These are phyloP conservation scores for Colletotrichum siamense DNA, from an alignment of 2,329 filamentous ascomycete species.

Conservation along the genomic window DNA sequence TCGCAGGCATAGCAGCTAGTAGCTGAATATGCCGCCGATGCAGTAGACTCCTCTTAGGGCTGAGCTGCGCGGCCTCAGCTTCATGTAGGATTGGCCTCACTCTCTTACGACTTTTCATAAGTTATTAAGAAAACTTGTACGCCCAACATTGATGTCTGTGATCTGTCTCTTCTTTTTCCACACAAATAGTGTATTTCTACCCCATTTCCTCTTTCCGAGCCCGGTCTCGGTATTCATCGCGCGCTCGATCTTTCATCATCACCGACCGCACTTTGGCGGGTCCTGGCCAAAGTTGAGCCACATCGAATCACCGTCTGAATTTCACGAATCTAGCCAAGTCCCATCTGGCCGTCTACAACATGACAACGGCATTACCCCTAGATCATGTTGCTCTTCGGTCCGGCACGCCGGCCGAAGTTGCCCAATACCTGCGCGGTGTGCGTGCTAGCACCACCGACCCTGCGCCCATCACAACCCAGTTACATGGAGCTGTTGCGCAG, in stretches of 20 bases:
- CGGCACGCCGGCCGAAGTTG: background rate
- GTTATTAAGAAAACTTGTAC: background rate
- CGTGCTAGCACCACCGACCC: background rate
- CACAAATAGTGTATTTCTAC: background rate
- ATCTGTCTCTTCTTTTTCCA: background rate
- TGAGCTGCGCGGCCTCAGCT: background rate
- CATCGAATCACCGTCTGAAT: background rate
- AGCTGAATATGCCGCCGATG: background rate
- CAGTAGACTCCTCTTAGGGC: background rate
- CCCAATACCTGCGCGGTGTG: background rate
- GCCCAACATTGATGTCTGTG: background rate
- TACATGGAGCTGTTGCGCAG: background rate
- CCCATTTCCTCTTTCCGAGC: background rate
- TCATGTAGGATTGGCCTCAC: background rate
- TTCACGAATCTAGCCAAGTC: background rate
- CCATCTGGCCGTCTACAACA: background rate
- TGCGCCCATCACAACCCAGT: background rate
- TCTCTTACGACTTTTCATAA: background rate
- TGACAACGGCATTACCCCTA: background rate
- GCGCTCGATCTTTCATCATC: background rate
- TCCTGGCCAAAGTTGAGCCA: background rate
- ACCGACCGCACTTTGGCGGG: background rate
- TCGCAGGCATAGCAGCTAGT: background rate
- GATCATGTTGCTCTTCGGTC: background rate
- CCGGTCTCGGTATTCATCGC: background rate